phyloP scores from a whole-genome alignment of 345 rosid genomes.

The Microthlaspi erraticum region DNA sequence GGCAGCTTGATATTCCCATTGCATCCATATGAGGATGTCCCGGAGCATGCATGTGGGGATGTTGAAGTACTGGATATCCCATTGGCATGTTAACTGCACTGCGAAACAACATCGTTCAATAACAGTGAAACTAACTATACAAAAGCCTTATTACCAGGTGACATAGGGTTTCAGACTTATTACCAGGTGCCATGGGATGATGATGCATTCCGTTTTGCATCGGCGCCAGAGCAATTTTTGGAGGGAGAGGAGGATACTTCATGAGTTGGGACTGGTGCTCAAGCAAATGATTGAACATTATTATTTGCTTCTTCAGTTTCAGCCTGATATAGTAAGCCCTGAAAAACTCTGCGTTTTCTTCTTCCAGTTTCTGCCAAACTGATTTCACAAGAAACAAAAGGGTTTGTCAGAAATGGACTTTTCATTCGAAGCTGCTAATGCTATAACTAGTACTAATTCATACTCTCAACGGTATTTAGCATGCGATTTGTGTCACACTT shows the following conservation, averaged over 20 bases:
- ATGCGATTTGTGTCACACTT: conserved; percentile 7
- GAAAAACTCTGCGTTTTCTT: conserved; percentile 95
- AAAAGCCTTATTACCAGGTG: conserved; percentile 14
- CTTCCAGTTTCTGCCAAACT: conserved; percentile 99
- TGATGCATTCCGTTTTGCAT: conserved; percentile 88
- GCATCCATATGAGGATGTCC: conserved; percentile 83
- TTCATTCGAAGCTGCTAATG: conserved; percentile 14
- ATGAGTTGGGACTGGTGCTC: conserved; percentile 93
- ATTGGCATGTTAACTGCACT: conserved; percentile 96
- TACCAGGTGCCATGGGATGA: conserved; percentile 79
- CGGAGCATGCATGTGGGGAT: conserved; percentile 74
- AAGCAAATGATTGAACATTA: conserved; percentile 86
- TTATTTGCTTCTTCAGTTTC: conserved; percentile 91
- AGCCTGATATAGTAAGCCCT: conserved; percentile 92
- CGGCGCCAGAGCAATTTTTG: conserved; percentile 81
- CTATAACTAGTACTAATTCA: conserved; percentile 12
- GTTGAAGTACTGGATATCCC: conserved; percentile 97
- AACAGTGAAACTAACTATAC: conserved; percentile 17
- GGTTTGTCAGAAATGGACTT: background rate
- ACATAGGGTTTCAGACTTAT: conserved; percentile 46
- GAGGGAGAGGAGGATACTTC: conserved; percentile 71
- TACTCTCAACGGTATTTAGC: conserved; percentile 13
- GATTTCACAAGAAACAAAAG: conserved; percentile 18
- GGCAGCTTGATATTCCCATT: conserved; percentile 94
- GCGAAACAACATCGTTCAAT: conserved; percentile 38